phyloP scores from a whole-genome alignment of 305 asterid genomes.

The Euphrasia arctica region DNA sequence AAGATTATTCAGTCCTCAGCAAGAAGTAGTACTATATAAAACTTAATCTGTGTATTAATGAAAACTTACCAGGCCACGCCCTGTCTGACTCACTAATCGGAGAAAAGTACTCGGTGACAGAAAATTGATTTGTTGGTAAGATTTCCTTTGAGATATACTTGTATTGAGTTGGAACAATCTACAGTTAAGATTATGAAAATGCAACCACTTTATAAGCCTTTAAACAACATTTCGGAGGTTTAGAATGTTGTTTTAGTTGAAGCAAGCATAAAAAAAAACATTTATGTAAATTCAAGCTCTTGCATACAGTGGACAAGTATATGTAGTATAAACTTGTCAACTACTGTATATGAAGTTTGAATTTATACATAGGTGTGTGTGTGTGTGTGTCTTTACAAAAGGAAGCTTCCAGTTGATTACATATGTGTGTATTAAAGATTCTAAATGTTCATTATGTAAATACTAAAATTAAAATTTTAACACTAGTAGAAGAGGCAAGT shows the following conservation, averaged over 20 bases:
- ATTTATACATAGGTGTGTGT: too few species aligned
- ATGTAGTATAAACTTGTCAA: too few species aligned
- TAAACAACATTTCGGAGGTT: not conserved
- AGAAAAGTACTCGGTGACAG: slow-evolving; percentile 93
- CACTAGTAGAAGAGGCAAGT: not conserved
- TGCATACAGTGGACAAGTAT: too few species aligned
- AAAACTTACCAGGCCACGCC: slow-evolving; percentile 86
- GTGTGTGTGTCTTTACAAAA: too few species aligned
- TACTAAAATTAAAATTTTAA: not conserved
- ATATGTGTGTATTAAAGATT: too few species aligned
- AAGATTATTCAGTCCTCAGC: slow-evolving; percentile 9
- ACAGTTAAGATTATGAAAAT: slow-evolving; percentile 25
- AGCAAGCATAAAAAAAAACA: too few species aligned
- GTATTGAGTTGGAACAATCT: slow-evolving; percentile 98
- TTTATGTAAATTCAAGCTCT: too few species aligned
- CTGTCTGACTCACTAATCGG: slow-evolving; percentile 71
- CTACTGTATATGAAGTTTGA: too few species aligned
- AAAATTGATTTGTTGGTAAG: slow-evolving; percentile 92
- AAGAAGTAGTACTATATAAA: slow-evolving; percentile 3
- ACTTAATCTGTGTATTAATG: slow-evolving; percentile 13
- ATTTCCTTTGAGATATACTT: slow-evolving; percentile 80
- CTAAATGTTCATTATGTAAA: too few species aligned
- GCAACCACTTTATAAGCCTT: slow-evolving; percentile 6
- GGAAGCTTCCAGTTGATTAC: too few species aligned
- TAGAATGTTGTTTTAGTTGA: too few species aligned